These are phyloP conservation scores for Starmerella kuoi DNA, from an alignment of 805 yeast species.

Conservation along the genomic window DNA sequence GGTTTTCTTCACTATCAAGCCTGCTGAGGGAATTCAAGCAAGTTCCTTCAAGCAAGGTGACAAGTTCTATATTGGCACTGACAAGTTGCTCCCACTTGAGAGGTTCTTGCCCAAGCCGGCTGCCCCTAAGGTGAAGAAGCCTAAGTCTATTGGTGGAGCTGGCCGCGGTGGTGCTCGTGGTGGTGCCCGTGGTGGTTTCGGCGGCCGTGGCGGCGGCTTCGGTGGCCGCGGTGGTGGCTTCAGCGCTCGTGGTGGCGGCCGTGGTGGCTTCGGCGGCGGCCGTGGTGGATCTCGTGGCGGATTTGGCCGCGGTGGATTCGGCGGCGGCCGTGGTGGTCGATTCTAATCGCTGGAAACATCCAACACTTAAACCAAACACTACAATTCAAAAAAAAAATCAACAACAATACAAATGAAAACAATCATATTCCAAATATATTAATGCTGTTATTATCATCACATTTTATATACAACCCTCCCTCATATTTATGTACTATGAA, in stretches of 20 bases:
- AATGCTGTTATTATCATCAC: background rate
- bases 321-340: constrained; percentile 23
- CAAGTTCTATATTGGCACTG: constrained; percentile 89
- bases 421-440: no score
- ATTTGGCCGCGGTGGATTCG: constrained; percentile 28
- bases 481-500: no score
- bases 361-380: background rate
- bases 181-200: constrained; percentile 33
- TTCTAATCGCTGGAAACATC: background rate
- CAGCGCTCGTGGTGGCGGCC: constrained; percentile 22
- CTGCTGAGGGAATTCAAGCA: constrained; percentile 93
- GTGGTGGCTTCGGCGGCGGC: constrained; percentile 29
- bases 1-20: constrained; percentile 93
- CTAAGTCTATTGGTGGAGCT: constrained; percentile 69
- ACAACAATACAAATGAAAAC: no score
- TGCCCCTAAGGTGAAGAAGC: constrained; percentile 29
- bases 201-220: constrained; percentile 35
- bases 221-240: constrained; percentile 37
- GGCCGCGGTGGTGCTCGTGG: constrained; percentile 44
- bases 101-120: constrained; percentile 91
- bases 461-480: background rate
- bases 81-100: constrained; percentile 87
- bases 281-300: constrained; percentile 31
- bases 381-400: no score
- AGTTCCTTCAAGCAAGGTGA: constrained; percentile 88